Evolutionary conservation across 805 yeast genomes (phyloP).

Genomic region (Cyberlindnera mississippiensis): DNA sequence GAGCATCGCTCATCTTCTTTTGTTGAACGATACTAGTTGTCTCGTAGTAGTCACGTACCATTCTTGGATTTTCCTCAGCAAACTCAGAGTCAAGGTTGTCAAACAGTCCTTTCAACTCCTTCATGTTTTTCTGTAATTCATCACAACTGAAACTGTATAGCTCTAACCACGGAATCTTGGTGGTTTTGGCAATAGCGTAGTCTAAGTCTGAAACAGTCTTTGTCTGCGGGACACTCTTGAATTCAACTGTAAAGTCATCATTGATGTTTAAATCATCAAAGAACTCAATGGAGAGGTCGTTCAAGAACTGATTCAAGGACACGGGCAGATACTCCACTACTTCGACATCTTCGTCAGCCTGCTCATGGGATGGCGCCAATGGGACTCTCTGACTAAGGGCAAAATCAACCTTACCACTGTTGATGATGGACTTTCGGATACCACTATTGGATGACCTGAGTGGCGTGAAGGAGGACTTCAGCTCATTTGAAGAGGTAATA

Average conservation of each 20-base stretch:
- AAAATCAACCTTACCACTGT: conserved; percentile 18
- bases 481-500: conserved; percentile 10
- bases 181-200: conserved; percentile 20
- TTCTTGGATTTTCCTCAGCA: conserved; percentile 24
- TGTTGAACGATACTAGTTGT: conserved; percentile 17
- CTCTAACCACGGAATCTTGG: conserved; percentile 27
- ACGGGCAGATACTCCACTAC: conserved; percentile 23
- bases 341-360: conserved; percentile 5
- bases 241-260: conserved; percentile 21
- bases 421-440: conserved; percentile 14
- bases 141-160: conserved; percentile 27
- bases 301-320: conserved; percentile 22
- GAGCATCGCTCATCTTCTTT: conserved; percentile 24
- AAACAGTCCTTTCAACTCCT: conserved; percentile 20
- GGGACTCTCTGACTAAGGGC: conserved; percentile 17
- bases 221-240: conserved; percentile 9
- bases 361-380: conserved; percentile 25
- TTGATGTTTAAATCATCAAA: conserved; percentile 26
- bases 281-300: conserved; percentile 26
- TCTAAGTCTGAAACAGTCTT: conserved; percentile 11
- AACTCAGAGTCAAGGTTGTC: conserved; percentile 25
- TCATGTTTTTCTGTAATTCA: conserved; percentile 27
- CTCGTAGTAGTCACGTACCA: conserved; percentile 27
- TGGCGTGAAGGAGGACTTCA: conserved; percentile 26
- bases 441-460: conserved; percentile 16